Evolutionary conservation across 441 rosid species (phyloP), one percentile per base, ranked within the genome.

Genomic region (Theobroma grandiflorum): DNA sequence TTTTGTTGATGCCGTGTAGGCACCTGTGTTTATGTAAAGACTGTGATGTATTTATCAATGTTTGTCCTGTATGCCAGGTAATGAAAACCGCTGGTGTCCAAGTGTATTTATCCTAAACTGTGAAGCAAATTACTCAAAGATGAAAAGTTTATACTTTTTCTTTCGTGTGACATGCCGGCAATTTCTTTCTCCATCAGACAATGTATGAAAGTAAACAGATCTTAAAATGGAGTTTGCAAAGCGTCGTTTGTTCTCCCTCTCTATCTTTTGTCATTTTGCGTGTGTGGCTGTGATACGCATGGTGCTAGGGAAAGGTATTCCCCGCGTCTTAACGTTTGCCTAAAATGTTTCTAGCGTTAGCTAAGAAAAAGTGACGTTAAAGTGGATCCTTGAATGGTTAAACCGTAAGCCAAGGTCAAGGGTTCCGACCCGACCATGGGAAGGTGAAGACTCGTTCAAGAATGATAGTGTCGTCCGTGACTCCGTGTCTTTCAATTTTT

Each of bases 11-110:
- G 81, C 98, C 97, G 45, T 94, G 98, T 78, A 91, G 96, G 90
- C 98, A 93, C 76, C 82, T 94, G 72, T 93, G 98, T 83, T 86
- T 94, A 63, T 93, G 98, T 87, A 89, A 83, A 88, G 94, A 91
- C 6, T 94, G 98, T 76, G 92, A 93, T 75, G 87, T 74, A 76
- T 77, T 88, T 22, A 83, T 86, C 63, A 79, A 72, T 58, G 85
- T 86, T 72, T 95, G 98, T 85, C 98, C 98, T 80, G 91, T 93
- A 55, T 95, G 99, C 72, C 93, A 89, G 87, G 76, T 89, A 80
- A 87, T 87, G 87, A 93, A 90, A 86, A 88, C 88, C 20, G 83
- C 85, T 59, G 85, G 95, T 42, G 83, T 91, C 83, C 87, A 84
- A 68, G 97, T 94, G 58, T 86, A 74, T 80, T 66, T 91, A 87